These are phyloP conservation scores for Yarrowia sp. DNA, from an alignment of 805 yeast genomes.

Conservation along the genomic window DNA sequence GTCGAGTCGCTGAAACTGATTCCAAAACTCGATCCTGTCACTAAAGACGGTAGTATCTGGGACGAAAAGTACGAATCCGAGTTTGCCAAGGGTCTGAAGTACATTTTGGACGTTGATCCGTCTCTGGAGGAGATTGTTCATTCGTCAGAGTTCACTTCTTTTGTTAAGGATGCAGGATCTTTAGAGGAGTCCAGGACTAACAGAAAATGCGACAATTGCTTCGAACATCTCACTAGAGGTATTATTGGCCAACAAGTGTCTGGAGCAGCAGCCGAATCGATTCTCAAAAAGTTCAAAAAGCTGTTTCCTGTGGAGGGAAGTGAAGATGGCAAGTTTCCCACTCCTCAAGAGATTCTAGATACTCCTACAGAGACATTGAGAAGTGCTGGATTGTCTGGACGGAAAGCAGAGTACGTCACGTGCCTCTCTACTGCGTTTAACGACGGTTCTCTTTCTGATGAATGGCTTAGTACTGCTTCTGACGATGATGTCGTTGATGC, in stretches of 20 bases:
- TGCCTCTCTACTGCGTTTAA: slow-evolving; percentile 51
- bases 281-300: slow-evolving; percentile 48
- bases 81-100: slow-evolving; percentile 42
- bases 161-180: slow-evolving; percentile 28
- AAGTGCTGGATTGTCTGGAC: slow-evolving; percentile 63
- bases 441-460: slow-evolving; percentile 35
- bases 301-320: slow-evolving; percentile 34
- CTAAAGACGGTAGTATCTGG: slow-evolving; percentile 11
- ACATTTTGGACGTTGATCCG: slow-evolving; percentile 43
- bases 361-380: slow-evolving; percentile 51
- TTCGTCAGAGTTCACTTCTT: slow-evolving; percentile 37
- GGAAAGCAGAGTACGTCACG: slow-evolving; percentile 64
- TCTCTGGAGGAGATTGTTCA: slow-evolving; percentile 38
- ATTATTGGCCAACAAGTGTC: slow-evolving; percentile 41
- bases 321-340: slow-evolving; percentile 45
- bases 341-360: slow-evolving; percentile 49
- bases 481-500: slow-evolving; percentile 40
- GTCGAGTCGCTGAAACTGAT: slow-evolving; percentile 6
- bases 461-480: slow-evolving; percentile 30
- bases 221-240: slow-evolving; percentile 31
- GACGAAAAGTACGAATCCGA: slow-evolving; percentile 34
- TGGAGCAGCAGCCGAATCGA: slow-evolving; percentile 75
- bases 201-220: slow-evolving; percentile 23
- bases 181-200: slow-evolving; percentile 1
- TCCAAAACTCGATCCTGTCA: neutral